These are phyloP conservation scores for Hypericum androsaemum DNA, from an alignment of 345 rosid species.

Conservation along the genomic window DNA sequence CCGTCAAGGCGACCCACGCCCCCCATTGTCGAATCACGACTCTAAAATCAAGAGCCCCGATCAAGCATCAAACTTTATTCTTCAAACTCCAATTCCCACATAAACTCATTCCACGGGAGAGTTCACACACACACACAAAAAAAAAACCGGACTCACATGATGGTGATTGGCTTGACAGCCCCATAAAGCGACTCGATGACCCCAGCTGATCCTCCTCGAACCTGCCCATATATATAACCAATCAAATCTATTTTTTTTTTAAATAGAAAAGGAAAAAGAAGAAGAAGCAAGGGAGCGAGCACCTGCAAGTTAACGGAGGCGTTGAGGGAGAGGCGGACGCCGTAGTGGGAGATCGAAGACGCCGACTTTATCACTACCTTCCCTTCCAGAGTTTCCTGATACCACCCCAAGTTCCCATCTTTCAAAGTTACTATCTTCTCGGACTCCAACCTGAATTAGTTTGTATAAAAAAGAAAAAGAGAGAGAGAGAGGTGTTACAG, in stretches of 20 bases:
- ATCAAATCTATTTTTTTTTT: no score
- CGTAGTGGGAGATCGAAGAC: slow-evolving; percentile 62
- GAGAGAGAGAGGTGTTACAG: slow-evolving; percentile 23
- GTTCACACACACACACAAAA: neutral
- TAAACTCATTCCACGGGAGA: no score
- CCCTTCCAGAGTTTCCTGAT: slow-evolving; percentile 63
- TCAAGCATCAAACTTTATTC: no score
- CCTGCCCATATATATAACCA: slow-evolving; percentile 25
- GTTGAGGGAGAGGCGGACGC: slow-evolving; percentile 49
- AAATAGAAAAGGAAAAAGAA: no score
- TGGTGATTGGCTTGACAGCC: slow-evolving; percentile 60
- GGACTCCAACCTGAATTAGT: neutral
- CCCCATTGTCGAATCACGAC: no score
- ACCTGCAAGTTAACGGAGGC: slow-evolving; percentile 83
- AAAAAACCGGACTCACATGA: slow-evolving; percentile 33
- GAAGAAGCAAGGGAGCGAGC: neutral
- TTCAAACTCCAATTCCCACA: no score
- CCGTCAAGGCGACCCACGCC: no score
- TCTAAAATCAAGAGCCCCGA: no score
- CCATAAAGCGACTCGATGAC: slow-evolving; percentile 76
- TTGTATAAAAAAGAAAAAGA: neutral
- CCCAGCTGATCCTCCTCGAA: slow-evolving; percentile 88
- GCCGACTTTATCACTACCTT: slow-evolving; percentile 59
- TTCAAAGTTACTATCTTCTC: neutral
- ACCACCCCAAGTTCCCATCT: no score